Evolutionary conservation across 1,139 yeast species (phyloP), one percentile per base, ranked within the genome.

Genomic region (Magnusiomyces tetraspermus): DNA sequence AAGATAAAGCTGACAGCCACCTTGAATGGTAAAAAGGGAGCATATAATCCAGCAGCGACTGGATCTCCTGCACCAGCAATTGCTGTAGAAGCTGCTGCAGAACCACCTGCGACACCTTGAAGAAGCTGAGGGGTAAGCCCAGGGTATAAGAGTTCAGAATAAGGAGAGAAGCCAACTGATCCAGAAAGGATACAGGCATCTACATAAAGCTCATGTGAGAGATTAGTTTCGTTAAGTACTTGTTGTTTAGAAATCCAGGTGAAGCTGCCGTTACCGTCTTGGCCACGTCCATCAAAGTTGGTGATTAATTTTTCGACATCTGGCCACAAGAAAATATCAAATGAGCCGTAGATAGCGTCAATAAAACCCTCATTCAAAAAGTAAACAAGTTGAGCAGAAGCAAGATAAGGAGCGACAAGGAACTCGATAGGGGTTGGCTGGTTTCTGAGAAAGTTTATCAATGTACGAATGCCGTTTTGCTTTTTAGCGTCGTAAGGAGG

Each of bases 291-390:
- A 58, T 86, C 95, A 76, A 88, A 76, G 23, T 83, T 80, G 50
- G 83, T 68, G 55, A 90, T 82, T 55, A 88, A 81, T 60, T 80
- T 85, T 57, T 85, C 94, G 42, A 85, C 76, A 17, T 78, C 74
- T 4, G 73, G 71, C 53, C 79, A 67, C 64, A 90, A 72, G 49
- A 90, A 71, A 48, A 82, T 75, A 61, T 92, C 97, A 1, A 90
- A 82, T 10, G 96, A 85, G 1, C 95, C 95, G 66, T 82, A 88
- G 40, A 90, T 79, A 1, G 86, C 81, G 67, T 90, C 95, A 53
- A 90, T 78, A 44, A 76, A 68, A 2, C 72, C 74, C 30, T 69
- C 75, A 52, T 76, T 76, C 36, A 57, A 59, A 58, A 77, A 73
- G 62, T 87, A 88, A 10, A 87, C 79, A 60, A 92, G 73, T 68